Evolutionary conservation across 768 basidiomycete genomes (phyloP).

Genomic region (Hemileccinum impolitum): DNA sequence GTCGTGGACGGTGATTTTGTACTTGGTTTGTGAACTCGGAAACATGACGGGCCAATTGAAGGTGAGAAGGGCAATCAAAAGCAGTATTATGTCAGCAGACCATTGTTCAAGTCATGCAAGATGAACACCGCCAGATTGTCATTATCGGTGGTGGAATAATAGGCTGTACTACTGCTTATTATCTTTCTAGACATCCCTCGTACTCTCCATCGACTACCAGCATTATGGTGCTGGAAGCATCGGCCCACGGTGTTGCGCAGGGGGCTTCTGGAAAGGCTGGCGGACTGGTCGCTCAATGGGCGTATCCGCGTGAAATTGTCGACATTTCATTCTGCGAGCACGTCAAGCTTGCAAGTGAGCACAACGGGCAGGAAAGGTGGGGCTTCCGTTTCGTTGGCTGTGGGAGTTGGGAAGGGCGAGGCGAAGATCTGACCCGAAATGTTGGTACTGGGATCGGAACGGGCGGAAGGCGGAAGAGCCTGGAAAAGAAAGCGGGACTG

Average conservation of each 20-base stretch:
- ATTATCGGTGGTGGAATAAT: slow-evolving; percentile 88
- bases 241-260: slow-evolving; percentile 61
- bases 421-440: slow-evolving; percentile 31
- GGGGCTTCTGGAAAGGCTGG: slow-evolving; percentile 85
- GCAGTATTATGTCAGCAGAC: slow-evolving; percentile 3
- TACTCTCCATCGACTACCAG: slow-evolving; percentile 38
- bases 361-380: slow-evolving; percentile 71
- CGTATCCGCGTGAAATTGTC: slow-evolving; percentile 68
- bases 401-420: slow-evolving; percentile 69
- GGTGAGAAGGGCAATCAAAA: background rate
- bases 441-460: slow-evolving; percentile 25
- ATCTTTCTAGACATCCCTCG: slow-evolving; percentile 57
- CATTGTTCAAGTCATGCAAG: too few relatives aligned
- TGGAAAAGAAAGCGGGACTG: slow-evolving; percentile 56
- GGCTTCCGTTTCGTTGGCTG: slow-evolving; percentile 78
- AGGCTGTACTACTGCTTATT: slow-evolving; percentile 81
- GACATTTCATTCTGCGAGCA: slow-evolving; percentile 67
- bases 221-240: slow-evolving; percentile 72
- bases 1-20: slow-evolving; percentile 19
- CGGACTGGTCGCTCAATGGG: slow-evolving; percentile 84
- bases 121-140: slow-evolving; percentile 54
- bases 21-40: background rate
- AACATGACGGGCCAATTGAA: background rate
- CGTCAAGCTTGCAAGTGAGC: slow-evolving; percentile 63
- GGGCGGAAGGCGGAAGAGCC: slow-evolving; percentile 40